phyloP scores from a whole-genome alignment of 805 yeast genomes.

The Myxozyma monticola region DNA sequence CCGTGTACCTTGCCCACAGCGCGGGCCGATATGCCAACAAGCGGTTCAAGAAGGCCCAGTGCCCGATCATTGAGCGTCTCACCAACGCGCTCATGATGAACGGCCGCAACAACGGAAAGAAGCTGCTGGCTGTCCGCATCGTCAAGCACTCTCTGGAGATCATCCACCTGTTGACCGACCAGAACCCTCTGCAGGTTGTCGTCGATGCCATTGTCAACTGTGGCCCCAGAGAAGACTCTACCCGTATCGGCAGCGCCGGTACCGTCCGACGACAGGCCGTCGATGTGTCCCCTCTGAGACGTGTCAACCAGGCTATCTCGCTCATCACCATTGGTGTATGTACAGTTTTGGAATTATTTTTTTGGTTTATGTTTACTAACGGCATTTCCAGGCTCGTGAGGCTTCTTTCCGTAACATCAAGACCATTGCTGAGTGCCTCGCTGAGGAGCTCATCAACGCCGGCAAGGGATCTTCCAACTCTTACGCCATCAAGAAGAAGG shows the following conservation, averaged over 20 bases:
- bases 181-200: slow-evolving; percentile 98
- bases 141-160: slow-evolving; percentile 99
- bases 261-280: slow-evolving; percentile 99
- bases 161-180: slow-evolving; percentile 95
- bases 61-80: slow-evolving; percentile 98
- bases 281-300: slow-evolving; percentile 99
- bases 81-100: slow-evolving; percentile 99
- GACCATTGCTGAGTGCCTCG: slow-evolving; percentile 99
- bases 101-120: slow-evolving; percentile 99
- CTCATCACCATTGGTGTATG: slow-evolving; percentile 91
- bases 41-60: slow-evolving; percentile 99
- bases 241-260: slow-evolving; percentile 99
- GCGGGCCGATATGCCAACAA: slow-evolving; percentile 99
- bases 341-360: background rate
- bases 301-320: slow-evolving; percentile 99
- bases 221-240: slow-evolving; percentile 99
- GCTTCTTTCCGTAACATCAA: slow-evolving; percentile 99
- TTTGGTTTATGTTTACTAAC: slow-evolving; percentile 36
- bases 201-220: slow-evolving; percentile 99
- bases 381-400: slow-evolving; percentile 62
- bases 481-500: slow-evolving; percentile 99
- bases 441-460: slow-evolving; percentile 99
- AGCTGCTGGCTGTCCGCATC: slow-evolving; percentile 99
- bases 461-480: slow-evolving; percentile 99
- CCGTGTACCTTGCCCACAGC: slow-evolving; percentile 97